phyloP scores from a whole-genome alignment of 768 basidiomycete species.

The Wakefieldia striispora region DNA sequence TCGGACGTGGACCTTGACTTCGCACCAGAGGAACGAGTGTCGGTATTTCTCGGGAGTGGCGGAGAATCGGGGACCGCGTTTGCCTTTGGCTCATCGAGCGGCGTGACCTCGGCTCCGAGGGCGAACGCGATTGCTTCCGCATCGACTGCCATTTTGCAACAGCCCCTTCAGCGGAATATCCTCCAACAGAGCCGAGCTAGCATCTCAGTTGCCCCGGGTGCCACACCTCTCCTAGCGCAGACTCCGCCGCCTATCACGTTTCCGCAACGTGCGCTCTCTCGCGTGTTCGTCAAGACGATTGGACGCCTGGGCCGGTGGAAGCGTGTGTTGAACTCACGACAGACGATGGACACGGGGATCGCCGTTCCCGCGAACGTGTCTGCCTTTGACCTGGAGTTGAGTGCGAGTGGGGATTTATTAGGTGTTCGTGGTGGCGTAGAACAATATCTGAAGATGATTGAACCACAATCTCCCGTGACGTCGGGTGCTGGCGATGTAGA shows the following conservation, averaged over 20 bases:
- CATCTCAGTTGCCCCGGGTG: constrained; percentile 25
- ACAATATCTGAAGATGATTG: constrained; percentile 60
- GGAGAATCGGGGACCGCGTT: constrained; percentile 48
- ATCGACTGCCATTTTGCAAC: constrained; percentile 61
- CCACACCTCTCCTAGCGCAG: constrained; percentile 21
- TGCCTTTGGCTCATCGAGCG: constrained; percentile 27
- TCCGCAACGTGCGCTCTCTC: constrained; percentile 64
- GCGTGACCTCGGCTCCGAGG: constrained; percentile 33
- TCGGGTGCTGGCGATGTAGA: constrained; percentile 5
- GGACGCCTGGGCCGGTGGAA: constrained; percentile 82
- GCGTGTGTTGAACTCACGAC: constrained; percentile 62
- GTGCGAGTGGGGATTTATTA: constrained; percentile 58
- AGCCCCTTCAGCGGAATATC: constrained; percentile 54
- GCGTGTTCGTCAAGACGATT: constrained; percentile 78
- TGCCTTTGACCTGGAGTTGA: constrained; percentile 69
- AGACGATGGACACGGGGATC: constrained; percentile 35
- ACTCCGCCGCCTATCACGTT: constrained; percentile 41
- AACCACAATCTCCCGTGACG: constrained; percentile 30
- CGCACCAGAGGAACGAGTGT: constrained; percentile 46
- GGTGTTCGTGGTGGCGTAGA: constrained; percentile 62
- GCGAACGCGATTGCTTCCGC: constrained; percentile 52
- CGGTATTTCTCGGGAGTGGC: constrained; percentile 34
- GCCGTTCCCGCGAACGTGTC: constrained; percentile 49
- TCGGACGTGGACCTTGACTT: constrained; percentile 82
- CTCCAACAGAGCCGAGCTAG: constrained; percentile 43